phyloP scores from a whole-genome alignment of 306 rosid species.

The Crotalaria pallida region DNA sequence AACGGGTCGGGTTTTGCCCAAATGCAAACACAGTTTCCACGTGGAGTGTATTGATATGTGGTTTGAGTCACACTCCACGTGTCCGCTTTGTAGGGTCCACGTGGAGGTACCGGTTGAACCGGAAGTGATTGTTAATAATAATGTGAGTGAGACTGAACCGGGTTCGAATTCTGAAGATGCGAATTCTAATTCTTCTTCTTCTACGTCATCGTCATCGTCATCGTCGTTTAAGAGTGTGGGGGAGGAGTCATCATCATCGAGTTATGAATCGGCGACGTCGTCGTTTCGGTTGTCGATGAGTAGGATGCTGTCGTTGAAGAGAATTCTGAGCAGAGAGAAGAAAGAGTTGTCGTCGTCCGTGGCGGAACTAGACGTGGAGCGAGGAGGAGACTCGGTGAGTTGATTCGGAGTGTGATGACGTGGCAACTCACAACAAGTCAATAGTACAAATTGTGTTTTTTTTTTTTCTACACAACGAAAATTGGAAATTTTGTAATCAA shows the following conservation, averaged over 20 bases:
- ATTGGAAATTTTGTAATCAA: background rate
- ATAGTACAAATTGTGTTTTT: too few species aligned
- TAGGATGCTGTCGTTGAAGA: constrained; percentile 61
- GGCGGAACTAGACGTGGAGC: constrained; percentile 40
- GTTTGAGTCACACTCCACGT: constrained; percentile 74
- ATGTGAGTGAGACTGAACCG: constrained; percentile 24
- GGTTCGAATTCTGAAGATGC: constrained; percentile 34
- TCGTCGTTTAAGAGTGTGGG: constrained; percentile 34
- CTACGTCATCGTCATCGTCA: too few species aligned
- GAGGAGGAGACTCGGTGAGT: constrained; percentile 34
- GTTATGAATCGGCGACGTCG: constrained; percentile 30
- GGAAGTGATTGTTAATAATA: constrained; percentile 26
- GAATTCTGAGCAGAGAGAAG: constrained; percentile 54
- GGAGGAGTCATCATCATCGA: constrained; percentile 19
- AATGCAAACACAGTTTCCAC: constrained; percentile 70
- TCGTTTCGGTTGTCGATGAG: constrained; percentile 49
- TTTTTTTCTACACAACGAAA: too few species aligned
- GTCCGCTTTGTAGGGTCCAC: constrained; percentile 67
- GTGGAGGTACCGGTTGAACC: constrained; percentile 37
- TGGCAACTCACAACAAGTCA: too few species aligned
- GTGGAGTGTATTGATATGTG: constrained; percentile 82
- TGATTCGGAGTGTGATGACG: constrained; percentile 12
- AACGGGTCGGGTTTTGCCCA: constrained; percentile 63
- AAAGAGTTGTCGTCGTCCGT: constrained; percentile 22
- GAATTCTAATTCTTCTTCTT: too few species aligned